Conservation (phyloP, 495 filamentous ascomycete species). For the Podospora tetraspora region DNA sequence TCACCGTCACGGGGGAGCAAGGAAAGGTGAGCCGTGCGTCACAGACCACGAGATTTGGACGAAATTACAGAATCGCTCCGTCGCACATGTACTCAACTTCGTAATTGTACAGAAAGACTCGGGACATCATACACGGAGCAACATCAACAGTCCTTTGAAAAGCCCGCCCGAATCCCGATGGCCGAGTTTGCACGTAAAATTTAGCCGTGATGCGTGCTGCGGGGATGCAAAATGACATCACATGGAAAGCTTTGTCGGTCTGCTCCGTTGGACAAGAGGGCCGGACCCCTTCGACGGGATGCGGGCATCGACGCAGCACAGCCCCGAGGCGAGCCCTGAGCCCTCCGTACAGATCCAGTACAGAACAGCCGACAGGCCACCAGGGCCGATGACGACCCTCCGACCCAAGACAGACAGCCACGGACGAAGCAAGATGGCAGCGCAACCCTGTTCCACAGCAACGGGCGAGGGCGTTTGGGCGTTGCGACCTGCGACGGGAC, state of each 20-base stretch:
- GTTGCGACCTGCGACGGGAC: not conserved
- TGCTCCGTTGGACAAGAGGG: not conserved
- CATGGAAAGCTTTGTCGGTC: not conserved
- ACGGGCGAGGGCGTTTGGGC: not conserved
- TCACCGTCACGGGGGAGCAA: not conserved
- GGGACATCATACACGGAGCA: not conserved
- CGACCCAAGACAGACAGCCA: not conserved
- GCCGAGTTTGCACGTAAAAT: not conserved
- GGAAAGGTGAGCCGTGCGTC: not conserved
- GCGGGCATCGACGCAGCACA: not conserved
- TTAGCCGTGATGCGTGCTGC: not conserved
- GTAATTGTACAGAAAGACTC: not conserved
- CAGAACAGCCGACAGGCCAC: not conserved
- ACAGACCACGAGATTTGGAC: not conserved
- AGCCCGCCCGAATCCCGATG: not conserved
- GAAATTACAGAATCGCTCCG: not conserved
- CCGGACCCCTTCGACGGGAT: not conserved
- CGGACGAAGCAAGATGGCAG: not conserved
- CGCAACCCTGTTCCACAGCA: not conserved
- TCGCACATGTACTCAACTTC: not conserved
- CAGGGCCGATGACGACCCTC: not conserved
- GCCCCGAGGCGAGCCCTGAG: not conserved
- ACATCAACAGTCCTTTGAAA: not conserved
- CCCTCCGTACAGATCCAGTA: not conserved
- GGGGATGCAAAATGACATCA: not conserved